These are phyloP conservation scores for Laburnicola sp. DNA, from an alignment of 2,329 filamentous ascomycete genomes.

Conservation along the genomic window DNA sequence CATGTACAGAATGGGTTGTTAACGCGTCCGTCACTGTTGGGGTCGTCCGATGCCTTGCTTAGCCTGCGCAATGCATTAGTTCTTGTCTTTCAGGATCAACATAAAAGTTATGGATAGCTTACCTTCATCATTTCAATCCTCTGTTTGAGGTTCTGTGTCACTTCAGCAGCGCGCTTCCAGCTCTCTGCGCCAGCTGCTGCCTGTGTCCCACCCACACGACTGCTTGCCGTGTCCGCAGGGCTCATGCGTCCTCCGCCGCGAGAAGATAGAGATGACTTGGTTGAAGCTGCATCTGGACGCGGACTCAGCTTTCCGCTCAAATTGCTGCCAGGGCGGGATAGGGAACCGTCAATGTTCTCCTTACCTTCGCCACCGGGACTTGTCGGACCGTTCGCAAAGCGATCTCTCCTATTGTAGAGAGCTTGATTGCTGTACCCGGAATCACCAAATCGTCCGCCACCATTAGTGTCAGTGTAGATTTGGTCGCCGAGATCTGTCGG, in stretches of 20 bases:
- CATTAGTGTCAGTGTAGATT: slow-evolving; percentile 64
- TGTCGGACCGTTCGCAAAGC: slow-evolving; percentile 32
- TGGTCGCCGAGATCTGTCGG: slow-evolving; percentile 49
- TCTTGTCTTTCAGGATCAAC: neutral
- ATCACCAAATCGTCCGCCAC: slow-evolving; percentile 47
- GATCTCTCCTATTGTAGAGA: slow-evolving; percentile 44
- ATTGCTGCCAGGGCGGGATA: slow-evolving; percentile 38
- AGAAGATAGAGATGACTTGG: slow-evolving; percentile 38
- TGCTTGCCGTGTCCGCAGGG: slow-evolving; percentile 30
- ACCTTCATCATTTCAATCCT: slow-evolving; percentile 99
- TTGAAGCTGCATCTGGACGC: slow-evolving; percentile 36
- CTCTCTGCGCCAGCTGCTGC: slow-evolving; percentile 64
- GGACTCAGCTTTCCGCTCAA: slow-evolving; percentile 47
- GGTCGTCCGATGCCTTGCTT: slow-evolving; percentile 45
- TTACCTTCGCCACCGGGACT: slow-evolving; percentile 51
- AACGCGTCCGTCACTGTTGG: slow-evolving; percentile 21
- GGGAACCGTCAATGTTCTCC: slow-evolving; percentile 49
- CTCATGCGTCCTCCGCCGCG: slow-evolving; percentile 40
- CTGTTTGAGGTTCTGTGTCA: slow-evolving; percentile 95
- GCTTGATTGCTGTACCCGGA: slow-evolving; percentile 43
- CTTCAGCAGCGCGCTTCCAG: slow-evolving; percentile 95
- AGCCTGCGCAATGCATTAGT: slow-evolving; percentile 33
- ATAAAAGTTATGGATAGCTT: slow-evolving; percentile 25
- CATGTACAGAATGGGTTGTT: slow-evolving; percentile 2
- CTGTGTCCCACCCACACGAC: slow-evolving; percentile 31